Percentiles rank a stretch among this genome's conserved stretches.
phyloP scores from a whole-genome alignment of 441 rosid genomes.

The Populus tomentosa region DNA sequence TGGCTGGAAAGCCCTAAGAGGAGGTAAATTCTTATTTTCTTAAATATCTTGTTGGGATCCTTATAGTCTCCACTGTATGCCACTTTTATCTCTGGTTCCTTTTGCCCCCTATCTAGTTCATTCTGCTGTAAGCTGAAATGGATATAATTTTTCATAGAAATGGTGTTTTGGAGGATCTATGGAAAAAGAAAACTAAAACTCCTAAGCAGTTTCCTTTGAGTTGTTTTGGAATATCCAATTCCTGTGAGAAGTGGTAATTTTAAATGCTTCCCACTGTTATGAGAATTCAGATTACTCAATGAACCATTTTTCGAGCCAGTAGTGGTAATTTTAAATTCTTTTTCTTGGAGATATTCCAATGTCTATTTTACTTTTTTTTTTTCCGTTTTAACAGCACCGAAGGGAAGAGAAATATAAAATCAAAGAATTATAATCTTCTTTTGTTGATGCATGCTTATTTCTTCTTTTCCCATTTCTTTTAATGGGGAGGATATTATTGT shows the following conservation, averaged over 20 bases:
- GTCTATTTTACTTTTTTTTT: neutral
- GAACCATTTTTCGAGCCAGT: neutral
- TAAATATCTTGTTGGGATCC: neutral
- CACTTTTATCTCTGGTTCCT: neutral
- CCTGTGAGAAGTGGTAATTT: neutral
- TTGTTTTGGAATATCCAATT: neutral
- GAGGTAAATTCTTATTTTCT: neutral
- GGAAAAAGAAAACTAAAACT: neutral
- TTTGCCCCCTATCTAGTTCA: neutral
- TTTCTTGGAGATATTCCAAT: neutral
- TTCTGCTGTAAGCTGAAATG: neutral
- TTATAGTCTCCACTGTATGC: neutral
- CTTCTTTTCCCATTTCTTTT: neutral
- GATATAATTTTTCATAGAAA: neutral
- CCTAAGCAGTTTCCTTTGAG: neutral
- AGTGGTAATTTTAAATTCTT: neutral
- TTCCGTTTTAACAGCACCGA: neutral
- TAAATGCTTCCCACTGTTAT: neutral
- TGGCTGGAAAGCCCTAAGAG: neutral
- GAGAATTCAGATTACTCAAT: neutral
- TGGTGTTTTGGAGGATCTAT: neutral
- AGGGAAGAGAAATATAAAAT: neutral
- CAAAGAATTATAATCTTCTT: neutral
- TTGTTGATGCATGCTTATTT: neutral
- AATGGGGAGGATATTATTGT: neutral